A percentile compares a stretch with the other conserved stretches of the same genome.
Conservation (phyloP, 2,329 filamentous ascomycete species). For the Rhynchosporium graminicola region DNA sequence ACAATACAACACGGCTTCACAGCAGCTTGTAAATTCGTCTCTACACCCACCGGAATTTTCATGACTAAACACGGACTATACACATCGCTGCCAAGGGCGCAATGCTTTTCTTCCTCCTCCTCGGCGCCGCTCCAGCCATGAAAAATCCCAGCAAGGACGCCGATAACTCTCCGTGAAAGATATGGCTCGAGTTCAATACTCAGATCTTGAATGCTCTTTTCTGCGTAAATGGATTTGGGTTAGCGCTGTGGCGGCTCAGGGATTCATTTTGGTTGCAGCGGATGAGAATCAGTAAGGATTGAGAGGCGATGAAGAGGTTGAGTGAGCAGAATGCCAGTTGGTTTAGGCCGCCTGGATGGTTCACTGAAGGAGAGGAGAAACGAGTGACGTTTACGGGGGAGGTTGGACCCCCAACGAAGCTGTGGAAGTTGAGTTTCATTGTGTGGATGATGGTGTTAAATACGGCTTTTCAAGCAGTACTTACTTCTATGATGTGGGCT, state of each 20-base stretch:
- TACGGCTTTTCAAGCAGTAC: constrained; percentile 42
- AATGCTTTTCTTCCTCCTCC: constrained; percentile 85
- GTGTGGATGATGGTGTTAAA: constrained; percentile 33
- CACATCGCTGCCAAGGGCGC: constrained; percentile 82
- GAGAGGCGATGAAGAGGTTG: constrained; percentile 61
- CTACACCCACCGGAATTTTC: constrained; percentile 73
- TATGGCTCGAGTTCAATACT: constrained; percentile 67
- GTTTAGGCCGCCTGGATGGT: constrained; percentile 69
- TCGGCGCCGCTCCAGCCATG: constrained; percentile 71
- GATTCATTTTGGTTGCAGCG: constrained; percentile 72
- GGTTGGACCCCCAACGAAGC: constrained; percentile 35
- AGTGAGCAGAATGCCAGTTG: constrained; percentile 72
- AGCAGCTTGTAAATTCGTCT: constrained; percentile 69
- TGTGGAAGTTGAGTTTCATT: constrained; percentile 59
- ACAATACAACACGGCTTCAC: constrained; percentile 57
- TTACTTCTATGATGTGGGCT: constrained; percentile 27
- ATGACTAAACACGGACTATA: constrained; percentile 79
- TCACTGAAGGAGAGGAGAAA: constrained; percentile 48
- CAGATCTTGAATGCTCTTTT: constrained; percentile 31
- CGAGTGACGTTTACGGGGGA: constrained; percentile 15
- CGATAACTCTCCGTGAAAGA: constrained; percentile 69
- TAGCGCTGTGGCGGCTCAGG: constrained; percentile 50
- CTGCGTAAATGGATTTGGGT: constrained; percentile 29
- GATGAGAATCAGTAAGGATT: constrained; percentile 56
- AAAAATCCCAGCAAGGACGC: constrained; percentile 67